These are phyloP conservation scores for Kodamaea fungicola DNA, from an alignment of 1,139 yeast genomes.

Conservation along the genomic window DNA sequence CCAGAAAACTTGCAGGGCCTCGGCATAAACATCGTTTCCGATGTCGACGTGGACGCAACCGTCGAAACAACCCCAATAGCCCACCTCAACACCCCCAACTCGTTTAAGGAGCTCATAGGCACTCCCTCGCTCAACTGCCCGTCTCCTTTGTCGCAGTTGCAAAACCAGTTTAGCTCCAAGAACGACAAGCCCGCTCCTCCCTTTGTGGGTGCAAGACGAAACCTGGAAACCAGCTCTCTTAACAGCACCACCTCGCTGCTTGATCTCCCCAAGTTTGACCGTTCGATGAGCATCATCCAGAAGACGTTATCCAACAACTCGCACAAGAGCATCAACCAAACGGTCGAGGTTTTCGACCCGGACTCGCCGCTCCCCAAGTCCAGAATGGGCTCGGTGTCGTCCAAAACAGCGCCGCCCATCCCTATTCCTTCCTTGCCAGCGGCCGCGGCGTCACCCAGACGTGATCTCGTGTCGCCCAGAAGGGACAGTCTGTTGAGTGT, in stretches of 20 bases:
- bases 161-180: slow-evolving; percentile 9
- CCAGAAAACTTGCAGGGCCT: slow-evolving; percentile 27
- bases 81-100: slow-evolving; percentile 8
- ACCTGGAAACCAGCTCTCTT: slow-evolving; percentile 2
- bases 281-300: slow-evolving; percentile 26
- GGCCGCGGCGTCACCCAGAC: background rate
- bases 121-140: slow-evolving; percentile 19
- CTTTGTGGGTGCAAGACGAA: background rate
- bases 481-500: background rate
- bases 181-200: slow-evolving; percentile 9
- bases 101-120: slow-evolving; percentile 21
- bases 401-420: background rate
- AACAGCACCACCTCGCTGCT: slow-evolving; percentile 1
- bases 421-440: background rate
- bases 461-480: too few relatives aligned
- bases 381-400: background rate
- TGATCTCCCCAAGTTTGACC: slow-evolving; percentile 10
- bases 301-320: slow-evolving; percentile 23
- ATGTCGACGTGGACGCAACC: slow-evolving; percentile 6
- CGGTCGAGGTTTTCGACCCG: slow-evolving; percentile 7
- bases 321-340: slow-evolving; percentile 9
- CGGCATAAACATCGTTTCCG: slow-evolving; percentile 32
- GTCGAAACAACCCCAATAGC: background rate
- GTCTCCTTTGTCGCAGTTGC: slow-evolving; percentile 16
- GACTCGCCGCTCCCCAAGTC: slow-evolving; percentile 2